Conservation (phyloP, 2,329 filamentous ascomycete genomes). For the Aspergillus arachidicola region DNA sequence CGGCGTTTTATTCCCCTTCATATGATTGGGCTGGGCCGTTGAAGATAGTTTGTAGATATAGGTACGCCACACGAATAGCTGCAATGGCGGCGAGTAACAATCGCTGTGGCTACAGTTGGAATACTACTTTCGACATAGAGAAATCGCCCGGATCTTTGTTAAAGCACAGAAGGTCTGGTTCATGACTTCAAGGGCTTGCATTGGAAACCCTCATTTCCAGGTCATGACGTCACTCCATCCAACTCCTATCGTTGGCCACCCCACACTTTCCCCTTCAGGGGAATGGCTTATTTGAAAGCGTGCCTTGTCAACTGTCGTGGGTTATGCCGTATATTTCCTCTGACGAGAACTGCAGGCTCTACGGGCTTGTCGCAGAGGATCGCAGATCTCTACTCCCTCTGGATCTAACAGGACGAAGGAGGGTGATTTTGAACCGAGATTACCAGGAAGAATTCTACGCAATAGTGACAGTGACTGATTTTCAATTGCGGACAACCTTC, state of each 20-base stretch:
- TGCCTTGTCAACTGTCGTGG: background rate
- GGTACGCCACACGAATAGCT: background rate
- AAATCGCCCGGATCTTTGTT: background rate
- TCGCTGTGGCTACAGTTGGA: too few species aligned
- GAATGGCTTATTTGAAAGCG: background rate
- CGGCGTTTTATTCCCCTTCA: background rate
- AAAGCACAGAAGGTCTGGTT: background rate
- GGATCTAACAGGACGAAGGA: background rate
- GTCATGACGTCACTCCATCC: background rate
- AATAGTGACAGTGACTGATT: background rate
- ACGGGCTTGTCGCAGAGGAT: background rate
- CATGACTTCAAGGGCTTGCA: background rate
- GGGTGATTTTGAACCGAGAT: background rate
- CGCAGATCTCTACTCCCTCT: background rate
- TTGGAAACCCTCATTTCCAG: background rate
- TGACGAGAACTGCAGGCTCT: background rate
- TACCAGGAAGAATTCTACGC: background rate
- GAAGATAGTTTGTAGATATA: background rate
- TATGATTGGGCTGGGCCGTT: background rate
- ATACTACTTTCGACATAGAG: background rate
- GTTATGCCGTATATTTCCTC: too few species aligned
- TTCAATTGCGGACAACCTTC: background rate
- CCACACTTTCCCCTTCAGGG: background rate
- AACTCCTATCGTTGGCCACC: background rate
- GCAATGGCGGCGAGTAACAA: background rate